A percentile compares a stretch with the other conserved stretches of the same genome.
These are phyloP conservation scores for Choanephora cucurbitarum DNA, from an alignment of 371 early-diverging fungal genomes.

Conservation along the genomic window DNA sequence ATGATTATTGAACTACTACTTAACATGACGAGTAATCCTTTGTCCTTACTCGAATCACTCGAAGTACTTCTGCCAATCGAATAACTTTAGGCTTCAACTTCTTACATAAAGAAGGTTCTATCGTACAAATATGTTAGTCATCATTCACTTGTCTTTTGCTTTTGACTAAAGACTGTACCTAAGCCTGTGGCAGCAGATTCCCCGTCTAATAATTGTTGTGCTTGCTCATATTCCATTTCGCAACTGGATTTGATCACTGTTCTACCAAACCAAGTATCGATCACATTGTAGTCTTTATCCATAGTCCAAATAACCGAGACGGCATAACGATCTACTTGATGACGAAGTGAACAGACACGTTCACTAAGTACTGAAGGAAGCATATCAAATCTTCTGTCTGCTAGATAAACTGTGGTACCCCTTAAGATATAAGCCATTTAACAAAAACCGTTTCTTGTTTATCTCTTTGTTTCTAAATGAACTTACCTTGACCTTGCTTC, in stretches of 20 bases:
- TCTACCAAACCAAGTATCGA: conserved; percentile 74
- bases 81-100: conserved; percentile 51
- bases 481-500: conserved; percentile 75
- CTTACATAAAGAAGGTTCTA: conserved; percentile 46
- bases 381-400: conserved; percentile 96
- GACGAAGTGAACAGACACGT: conserved; percentile 82
- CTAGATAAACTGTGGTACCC: conserved; percentile 94
- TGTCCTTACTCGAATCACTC: conserved; percentile 54
- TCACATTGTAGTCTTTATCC: conserved; percentile 53
- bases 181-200: conserved; percentile 48
- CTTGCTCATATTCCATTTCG: conserved; percentile 93
- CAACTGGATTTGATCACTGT: conserved; percentile 81
- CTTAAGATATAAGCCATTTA: no score
- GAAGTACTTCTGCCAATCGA: conserved; percentile 59
- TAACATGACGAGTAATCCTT: no score
- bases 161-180: no score
- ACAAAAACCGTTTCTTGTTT: no score
- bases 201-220: conserved; percentile 84
- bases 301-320: conserved; percentile 79
- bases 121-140: no score
- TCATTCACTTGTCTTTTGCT: no score
- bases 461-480: not conserved
- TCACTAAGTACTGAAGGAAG: conserved; percentile 94
- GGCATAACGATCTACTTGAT: conserved; percentile 80
- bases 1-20: no score